A percentile compares a stretch with the other conserved stretches of the same genome.
Evolutionary conservation across 352 stramenopile genomes (phyloP).

Genomic region (Pythium apleroticum): DNA sequence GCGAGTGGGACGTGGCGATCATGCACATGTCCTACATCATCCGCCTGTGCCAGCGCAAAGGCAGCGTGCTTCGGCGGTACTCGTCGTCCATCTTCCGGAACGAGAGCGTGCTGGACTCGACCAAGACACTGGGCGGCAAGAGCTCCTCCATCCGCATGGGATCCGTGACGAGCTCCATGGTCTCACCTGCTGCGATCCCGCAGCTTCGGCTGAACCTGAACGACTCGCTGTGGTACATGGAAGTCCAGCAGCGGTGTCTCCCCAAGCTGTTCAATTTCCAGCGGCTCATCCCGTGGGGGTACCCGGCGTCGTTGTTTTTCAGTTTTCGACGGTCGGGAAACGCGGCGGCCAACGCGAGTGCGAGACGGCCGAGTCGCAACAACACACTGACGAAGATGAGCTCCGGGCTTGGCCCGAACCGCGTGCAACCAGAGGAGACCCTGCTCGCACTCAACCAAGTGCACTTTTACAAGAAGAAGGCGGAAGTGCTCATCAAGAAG

Average conservation of each 20-base stretch:
- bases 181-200: slow-evolving; percentile 11
- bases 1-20: slow-evolving; percentile 61
- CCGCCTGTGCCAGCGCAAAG: slow-evolving; percentile 61
- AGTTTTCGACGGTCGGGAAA: slow-evolving; percentile 11
- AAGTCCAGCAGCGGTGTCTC: slow-evolving; percentile 38
- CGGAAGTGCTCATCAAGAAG: slow-evolving; percentile 63
- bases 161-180: neutral
- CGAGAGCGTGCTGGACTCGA: slow-evolving; percentile 28
- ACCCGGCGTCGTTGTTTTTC: slow-evolving; percentile 22
- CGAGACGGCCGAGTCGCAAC: slow-evolving; percentile 16
- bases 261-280: slow-evolving; percentile 46
- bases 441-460: slow-evolving; percentile 54
- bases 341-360: neutral
- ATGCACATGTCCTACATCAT: slow-evolving; percentile 68
- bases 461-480: slow-evolving; percentile 63
- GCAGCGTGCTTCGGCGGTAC: slow-evolving; percentile 53
- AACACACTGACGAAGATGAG: slow-evolving; percentile 13
- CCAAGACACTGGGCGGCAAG: slow-evolving; percentile 11
- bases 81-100: slow-evolving; percentile 40
- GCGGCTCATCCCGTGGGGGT: slow-evolving; percentile 34
- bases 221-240: slow-evolving; percentile 21
- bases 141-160: neutral
- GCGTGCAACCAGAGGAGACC: slow-evolving; percentile 57
- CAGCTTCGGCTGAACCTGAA: slow-evolving; percentile 13
- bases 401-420: slow-evolving; percentile 16